Base-by-base conservation (phyloP, 768 basidiomycete species). In the Leucosporidium yakuticum region DNA sequence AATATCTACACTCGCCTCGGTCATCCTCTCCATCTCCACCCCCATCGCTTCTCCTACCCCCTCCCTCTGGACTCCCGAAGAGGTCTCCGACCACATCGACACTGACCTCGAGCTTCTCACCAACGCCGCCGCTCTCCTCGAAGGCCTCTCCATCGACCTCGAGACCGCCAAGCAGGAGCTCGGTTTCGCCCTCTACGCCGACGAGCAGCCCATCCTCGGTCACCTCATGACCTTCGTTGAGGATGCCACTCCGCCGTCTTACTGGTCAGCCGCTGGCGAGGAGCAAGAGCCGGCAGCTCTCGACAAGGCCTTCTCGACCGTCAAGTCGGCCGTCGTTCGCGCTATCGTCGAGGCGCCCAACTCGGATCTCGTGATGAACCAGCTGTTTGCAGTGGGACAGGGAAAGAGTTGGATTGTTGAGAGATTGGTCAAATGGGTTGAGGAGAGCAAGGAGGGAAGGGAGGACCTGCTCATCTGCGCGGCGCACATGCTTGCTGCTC, bases 401-500 rank as follows among this genome's bases (percentile, higher is more conserved):
- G 50, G 54, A 19, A 62, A 50, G 54, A 69, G 88, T 12, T 81
- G 81, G 77, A 85, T 92, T 73, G 84, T 94, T 31, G 82, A 80
- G 69, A 84, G 82, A 74, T 86, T 94, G 85, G 85, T 88, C 57
- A 78, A 80, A 48, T 91, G 91, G 90, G 84, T 93, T 63, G 84
- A 57, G 23, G 25, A 58, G 49, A 36, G 49, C n/a, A 29, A 62
- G 47, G 59, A 60, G 21, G 83, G 55, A 19, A 61, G 86, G 68
- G 88, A 92, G 74, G 92, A 95, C 77, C 81, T 95, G 75, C 60
- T 85, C 27, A 89, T 92, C 57, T 92, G 90, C 73, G 91, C 89
- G 2, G 86, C 86, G 69, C 84, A 94, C 69, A 84, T 88, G 23
- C 80, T 96, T 7, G 92, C 90, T 39, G 94, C 93, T 74, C 77